Evolutionary conservation across 176 grass and related monocot species (phyloP).

Genomic region (barley (Hordeum vulgare)): MorexV3_pseudomolecules_assembly NC_058524.1:575318136-575318635

Average conservation of each 20-base stretch:
- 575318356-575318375: conserved; percentile 13
- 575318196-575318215: conserved; percentile 6
- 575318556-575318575: background rate
- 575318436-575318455: background rate
- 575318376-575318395: conserved; percentile 10
- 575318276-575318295: background rate
- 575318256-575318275: conserved; percentile 17
- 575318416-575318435: background rate
- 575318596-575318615: background rate
- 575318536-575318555: background rate
- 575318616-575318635: background rate
- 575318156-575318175: background rate
- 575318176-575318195: background rate
- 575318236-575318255: background rate
- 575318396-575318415: background rate
- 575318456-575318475: background rate
- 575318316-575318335: background rate
- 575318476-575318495: background rate
- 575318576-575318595: background rate
- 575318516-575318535: background rate
- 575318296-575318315: conserved; percentile 17
- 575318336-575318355: conserved; percentile 2
- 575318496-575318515: background rate
- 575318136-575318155: background rate
- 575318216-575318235: conserved; percentile 30